Evolutionary conservation across 2,329 filamentous ascomycete genomes (phyloP), one percentile per base, ranked within the genome.

Genomic region (Sclerotinia subarctica): DNA sequence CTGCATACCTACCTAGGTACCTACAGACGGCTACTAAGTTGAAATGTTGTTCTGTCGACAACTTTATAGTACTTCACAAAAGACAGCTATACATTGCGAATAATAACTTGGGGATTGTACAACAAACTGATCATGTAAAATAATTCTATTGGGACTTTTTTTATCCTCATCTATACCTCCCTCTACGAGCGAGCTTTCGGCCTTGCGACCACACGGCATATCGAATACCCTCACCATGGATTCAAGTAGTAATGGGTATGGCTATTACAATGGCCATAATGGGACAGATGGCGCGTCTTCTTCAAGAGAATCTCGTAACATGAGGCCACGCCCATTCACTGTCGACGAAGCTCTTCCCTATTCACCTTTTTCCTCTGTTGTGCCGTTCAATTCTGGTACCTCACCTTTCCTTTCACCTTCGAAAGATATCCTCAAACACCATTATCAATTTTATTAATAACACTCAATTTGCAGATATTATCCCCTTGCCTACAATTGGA

Each of bases 271-370:
- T 60, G 44, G 64, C 5, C 53, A 60, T 42, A 66, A 51, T 60
- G 64, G 42, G 6, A 29, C 46, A 38, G 44, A 38, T 44, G 56
- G 54, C 46, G 54, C 54, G 44, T 52, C 54, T 38, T 49, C 53
- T 29, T 29, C 44, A 1, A 32, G 32, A 29, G 54, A 60, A 51
- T 2, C 17, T 42, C 53, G 53, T 13, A 60, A 53, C 10, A 64
- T 64, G 54, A 70, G 82, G 66, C 83, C 72, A 7, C 72, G 68
- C 53, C 73, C 88, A 1, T 87, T 89, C 76, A 85, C 85, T 4
- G 85, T 95, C 17, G 85, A 90, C 68, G 90, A 95, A 76, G 91
- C 91, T 42, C 82, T 95, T 57, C 90, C 91, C n/a, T 94, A 89
- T 79, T 92, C 91, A 64, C 92, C 92, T 32, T 89, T 94, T 77